These are phyloP conservation scores for Turnera subulata DNA, from an alignment of 345 rosid genomes.

Conservation along the genomic window DNA sequence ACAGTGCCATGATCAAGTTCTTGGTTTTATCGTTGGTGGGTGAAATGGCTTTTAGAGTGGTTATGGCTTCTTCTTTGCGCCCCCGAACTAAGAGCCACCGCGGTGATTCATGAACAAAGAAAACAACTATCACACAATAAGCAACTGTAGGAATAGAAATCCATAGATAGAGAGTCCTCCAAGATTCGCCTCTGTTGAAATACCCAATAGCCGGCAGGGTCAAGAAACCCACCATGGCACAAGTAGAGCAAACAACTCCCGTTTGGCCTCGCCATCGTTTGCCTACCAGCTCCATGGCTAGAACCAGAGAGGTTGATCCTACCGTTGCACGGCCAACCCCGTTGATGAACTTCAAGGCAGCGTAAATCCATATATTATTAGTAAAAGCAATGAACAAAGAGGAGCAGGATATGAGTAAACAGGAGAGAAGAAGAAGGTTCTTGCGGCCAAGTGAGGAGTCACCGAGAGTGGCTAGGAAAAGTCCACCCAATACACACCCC, in stretches of 20 bases:
- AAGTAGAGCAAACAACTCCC: conserved; percentile 7
- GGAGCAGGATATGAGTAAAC: conserved; percentile 9
- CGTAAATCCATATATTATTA: conserved; percentile 17
- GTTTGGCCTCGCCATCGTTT: conserved; percentile 17
- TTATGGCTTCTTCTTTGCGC: conserved; percentile 37
- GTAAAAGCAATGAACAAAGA: conserved; percentile 17
- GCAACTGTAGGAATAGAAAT: conserved; percentile 3
- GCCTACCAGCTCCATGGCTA: conserved; percentile 20
- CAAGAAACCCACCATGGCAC: conserved; percentile 21
- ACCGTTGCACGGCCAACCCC: conserved; percentile 24
- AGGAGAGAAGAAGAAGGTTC: conserved; percentile 16
- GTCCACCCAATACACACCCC: conserved; percentile 21
- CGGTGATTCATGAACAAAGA: conserved; percentile 15
- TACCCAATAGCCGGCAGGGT: conserved; percentile 18
- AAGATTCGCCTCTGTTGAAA: conserved; percentile 9
- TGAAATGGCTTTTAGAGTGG: conserved; percentile 43
- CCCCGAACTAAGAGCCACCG: conserved; percentile 18
- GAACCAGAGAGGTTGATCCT: conserved; percentile 18
- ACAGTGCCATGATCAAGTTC: conserved; percentile 25
- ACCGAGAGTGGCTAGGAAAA: conserved; percentile 9
- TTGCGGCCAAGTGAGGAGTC: conserved; percentile 23
- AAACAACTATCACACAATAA: neutral
- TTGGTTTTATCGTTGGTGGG: conserved; percentile 14
- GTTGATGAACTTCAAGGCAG: conserved; percentile 8
- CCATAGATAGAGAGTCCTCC: conserved; percentile 15